Base-by-base conservation (phyloP, 805 yeast species). In the Kazachstania kunashirensis region DNA sequence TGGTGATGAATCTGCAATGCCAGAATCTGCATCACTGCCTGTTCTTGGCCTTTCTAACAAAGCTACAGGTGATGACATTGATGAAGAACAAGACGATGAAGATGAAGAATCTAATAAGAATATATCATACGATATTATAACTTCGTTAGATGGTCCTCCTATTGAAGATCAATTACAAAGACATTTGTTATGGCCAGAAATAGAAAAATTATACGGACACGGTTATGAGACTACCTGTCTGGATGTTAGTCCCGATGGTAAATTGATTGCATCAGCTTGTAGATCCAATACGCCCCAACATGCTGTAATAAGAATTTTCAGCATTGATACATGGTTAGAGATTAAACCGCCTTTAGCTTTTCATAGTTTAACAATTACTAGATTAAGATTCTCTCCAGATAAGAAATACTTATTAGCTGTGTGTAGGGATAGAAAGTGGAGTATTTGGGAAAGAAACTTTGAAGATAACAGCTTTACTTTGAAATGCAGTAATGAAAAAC, bases 181-280 rank as follows among this genome's bases (percentile, higher is more conserved):
- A 51, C 84, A 79, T 53, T 84, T 97, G 0, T 65, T 92, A 36
- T 92, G 94, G 80, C 98, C 98, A 0, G 99, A 92, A 54, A 65
- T 80, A 38, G 98, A 92, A 50, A 92, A 92, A 56, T 61, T 92
- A 30, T 92, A 92, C 52, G 99, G 99, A 0, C 99, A 92, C 57
- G 99, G 99, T 7, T 94, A 85, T 59, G 99, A 94, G 56, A 76
- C 88, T 26, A 75, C 85, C 0, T 71, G 89, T 31, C 69, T 86
- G 27, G 94, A 83, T 36, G 71, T 77, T 1, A 74, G 85, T 7
- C 75, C 79, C 4, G 77, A 72, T 48, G 71, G 75, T 11, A 55
- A 62, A 25, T 55, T 80, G 18, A 68, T 92, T 30, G 96, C 96
- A 2, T 77, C 94, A 7, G 83, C 96, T n/a, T 89, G 96, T 65